A percentile compares a stretch with the other conserved stretches of the same genome.
Conservation (phyloP, 306 rosid genomes). For the Trifolium pratense region DNA sequence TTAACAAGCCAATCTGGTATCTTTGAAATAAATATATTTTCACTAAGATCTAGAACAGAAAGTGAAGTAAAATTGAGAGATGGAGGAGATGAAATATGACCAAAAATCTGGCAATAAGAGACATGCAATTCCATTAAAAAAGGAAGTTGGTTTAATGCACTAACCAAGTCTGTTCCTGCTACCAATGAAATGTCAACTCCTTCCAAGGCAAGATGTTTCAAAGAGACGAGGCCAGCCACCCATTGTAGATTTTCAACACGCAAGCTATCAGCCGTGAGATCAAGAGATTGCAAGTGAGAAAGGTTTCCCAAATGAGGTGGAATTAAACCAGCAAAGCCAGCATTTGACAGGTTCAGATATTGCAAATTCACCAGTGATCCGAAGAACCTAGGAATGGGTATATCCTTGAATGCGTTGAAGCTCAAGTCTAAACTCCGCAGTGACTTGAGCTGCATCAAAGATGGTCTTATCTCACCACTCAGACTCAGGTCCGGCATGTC, state of each 20-base stretch:
- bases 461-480: constrained; percentile 52
- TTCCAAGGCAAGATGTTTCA: constrained; percentile 49
- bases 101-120: background rate
- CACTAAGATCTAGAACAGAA: constrained; percentile 37
- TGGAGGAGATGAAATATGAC: constrained; percentile 37
- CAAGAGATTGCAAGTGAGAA: constrained; percentile 48
- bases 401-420: constrained; percentile 44
- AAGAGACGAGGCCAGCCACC: constrained; percentile 44
- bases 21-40: constrained; percentile 35
- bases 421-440: constrained; percentile 54
- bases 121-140: constrained; percentile 50
- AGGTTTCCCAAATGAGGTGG: constrained; percentile 51
- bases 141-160: constrained; percentile 35
- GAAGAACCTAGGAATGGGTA: constrained; percentile 44
- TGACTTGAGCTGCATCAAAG: constrained; percentile 50
- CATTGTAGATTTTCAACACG: constrained; percentile 42
- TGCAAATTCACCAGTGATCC: constrained; percentile 50
- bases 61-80: constrained; percentile 52
- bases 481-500: constrained; percentile 43
- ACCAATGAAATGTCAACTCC: constrained; percentile 45
- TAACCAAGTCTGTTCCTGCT: constrained; percentile 40
- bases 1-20: constrained; percentile 56
- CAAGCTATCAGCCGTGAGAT: constrained; percentile 5
- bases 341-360: constrained; percentile 50
- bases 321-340: constrained; percentile 46